A percentile compares a stretch with the other conserved stretches of the same genome.
Conservation (phyloP, 2,329 filamentous ascomycete species). For the Microascus cirrosus region DNA sequence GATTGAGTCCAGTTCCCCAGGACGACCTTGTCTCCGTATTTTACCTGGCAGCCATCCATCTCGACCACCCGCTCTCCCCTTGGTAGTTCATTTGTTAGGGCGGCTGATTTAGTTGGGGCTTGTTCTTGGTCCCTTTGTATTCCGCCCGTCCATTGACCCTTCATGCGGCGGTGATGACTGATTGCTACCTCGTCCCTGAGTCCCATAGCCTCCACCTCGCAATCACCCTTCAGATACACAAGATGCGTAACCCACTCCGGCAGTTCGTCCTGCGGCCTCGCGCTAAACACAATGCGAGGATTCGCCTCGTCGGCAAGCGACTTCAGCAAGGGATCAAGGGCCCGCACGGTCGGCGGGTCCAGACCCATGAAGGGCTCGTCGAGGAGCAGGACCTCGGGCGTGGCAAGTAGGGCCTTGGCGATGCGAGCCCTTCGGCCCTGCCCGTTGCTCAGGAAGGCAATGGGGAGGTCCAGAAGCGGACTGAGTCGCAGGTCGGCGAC, state of each 20-base stretch:
- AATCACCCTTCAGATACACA: constrained; percentile 57
- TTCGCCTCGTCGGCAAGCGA: constrained; percentile 53
- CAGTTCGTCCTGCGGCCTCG: constrained; percentile 75
- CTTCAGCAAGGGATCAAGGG: constrained; percentile 60
- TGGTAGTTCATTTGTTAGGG: constrained; percentile 23
- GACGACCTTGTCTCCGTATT: constrained; percentile 66
- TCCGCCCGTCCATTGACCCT: constrained; percentile 30
- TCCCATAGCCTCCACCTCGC: constrained; percentile 55
- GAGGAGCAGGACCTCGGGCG: constrained; percentile 71
- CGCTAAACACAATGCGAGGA: constrained; percentile 65
- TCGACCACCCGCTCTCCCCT: constrained; percentile 60
- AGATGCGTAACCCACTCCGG: constrained; percentile 88
- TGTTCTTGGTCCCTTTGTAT: constrained; percentile 33
- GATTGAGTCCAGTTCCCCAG: constrained; percentile 70
- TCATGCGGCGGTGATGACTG: constrained; percentile 33
- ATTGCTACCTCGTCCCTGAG: constrained; percentile 50
- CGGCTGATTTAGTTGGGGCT: constrained; percentile 27
- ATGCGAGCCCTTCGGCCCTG: constrained; percentile 83
- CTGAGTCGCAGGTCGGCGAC: constrained; percentile 59
- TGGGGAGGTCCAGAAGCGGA: constrained; percentile 64
- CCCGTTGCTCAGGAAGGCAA: constrained; percentile 86
- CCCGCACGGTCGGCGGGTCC: constrained; percentile 69
- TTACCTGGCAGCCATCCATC: constrained; percentile 75
- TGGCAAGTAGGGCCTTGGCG: constrained; percentile 68
- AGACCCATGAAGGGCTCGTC: constrained; percentile 97